Percentiles rank a stretch among this genome's conserved stretches.
phyloP scores from a whole-genome alignment of 208 protist species.

The Perkinsela sp. region DNA sequence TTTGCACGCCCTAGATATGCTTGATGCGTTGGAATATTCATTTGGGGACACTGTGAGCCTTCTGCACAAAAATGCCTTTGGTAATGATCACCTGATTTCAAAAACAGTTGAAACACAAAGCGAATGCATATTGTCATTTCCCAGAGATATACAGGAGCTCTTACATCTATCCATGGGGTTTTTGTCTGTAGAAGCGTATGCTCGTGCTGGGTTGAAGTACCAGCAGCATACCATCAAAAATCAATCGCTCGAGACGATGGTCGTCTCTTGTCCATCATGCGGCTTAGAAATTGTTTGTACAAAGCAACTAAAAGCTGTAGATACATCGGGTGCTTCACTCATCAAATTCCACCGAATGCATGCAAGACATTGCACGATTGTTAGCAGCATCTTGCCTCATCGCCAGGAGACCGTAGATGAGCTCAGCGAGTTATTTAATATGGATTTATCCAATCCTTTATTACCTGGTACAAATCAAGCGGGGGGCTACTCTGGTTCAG shows the following conservation, averaged over 20 bases:
- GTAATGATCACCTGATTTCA: not conserved
- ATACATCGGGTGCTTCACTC: not conserved
- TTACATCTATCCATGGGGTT: not conserved
- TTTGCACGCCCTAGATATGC: conserved; percentile 9
- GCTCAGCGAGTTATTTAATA: conserved; percentile 5
- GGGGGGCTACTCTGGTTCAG: conserved; percentile 52
- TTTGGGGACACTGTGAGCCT: conserved; percentile 5
- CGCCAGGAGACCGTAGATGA: not conserved
- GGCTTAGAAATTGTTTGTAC: not conserved
- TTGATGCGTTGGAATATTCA: conserved; percentile 1
- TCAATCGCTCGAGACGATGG: not conserved
- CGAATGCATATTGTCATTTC: not conserved
- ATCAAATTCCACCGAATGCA: not conserved
- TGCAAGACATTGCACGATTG: not conserved
- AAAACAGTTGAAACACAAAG: not conserved
- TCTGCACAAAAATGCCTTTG: not conserved
- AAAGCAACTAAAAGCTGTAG: not conserved
- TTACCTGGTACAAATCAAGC: too few relatives aligned
- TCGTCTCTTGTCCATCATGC: not conserved
- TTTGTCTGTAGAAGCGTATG: not conserved
- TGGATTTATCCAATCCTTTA: conserved; percentile 2
- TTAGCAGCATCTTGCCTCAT: not conserved
- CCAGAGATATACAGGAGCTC: not conserved
- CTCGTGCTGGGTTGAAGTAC: not conserved
- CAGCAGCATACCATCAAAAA: not conserved